Conservation (phyloP, 345 rosid species). For the Dovyalis caffra region DNA sequence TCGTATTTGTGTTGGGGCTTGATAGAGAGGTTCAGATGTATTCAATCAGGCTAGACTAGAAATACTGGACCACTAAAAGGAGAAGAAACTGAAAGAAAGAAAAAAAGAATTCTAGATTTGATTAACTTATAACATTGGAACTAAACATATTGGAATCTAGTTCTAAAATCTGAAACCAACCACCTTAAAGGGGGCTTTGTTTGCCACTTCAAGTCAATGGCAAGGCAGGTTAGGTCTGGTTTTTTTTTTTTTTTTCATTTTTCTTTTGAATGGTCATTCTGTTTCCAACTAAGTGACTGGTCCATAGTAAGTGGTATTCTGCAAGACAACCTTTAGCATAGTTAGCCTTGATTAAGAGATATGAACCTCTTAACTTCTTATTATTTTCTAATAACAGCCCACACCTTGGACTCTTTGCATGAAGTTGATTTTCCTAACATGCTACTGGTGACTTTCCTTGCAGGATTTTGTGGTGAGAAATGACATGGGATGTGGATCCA, state of each 20-base stretch:
- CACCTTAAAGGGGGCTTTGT: neutral
- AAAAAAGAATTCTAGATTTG: neutral
- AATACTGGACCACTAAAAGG: neutral
- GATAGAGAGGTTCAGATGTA: neutral
- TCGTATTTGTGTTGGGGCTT: neutral
- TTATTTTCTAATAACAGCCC: no score
- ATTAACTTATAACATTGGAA: neutral
- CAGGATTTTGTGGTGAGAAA: constrained; percentile 96
- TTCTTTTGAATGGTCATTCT: neutral
- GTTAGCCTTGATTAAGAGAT: neutral
- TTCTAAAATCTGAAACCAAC: neutral
- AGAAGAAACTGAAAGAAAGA: neutral
- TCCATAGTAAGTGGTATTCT: neutral
- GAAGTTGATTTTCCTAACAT: neutral
- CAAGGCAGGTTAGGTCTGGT: neutral
- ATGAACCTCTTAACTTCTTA: neutral
- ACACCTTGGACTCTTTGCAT: no score
- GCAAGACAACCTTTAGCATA: neutral
- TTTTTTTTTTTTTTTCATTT: neutral
- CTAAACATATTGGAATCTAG: neutral
- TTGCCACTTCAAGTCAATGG: neutral
- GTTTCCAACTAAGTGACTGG: neutral
- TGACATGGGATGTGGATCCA: constrained; percentile 98
- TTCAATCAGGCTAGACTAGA: neutral
- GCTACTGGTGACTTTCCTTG: constrained; percentile 10